Evolutionary conservation across 2,329 filamentous ascomycete genomes (phyloP), one percentile per base, ranked within the genome.

Genomic region (Aspergillus oerlinghausenensis): DNA sequence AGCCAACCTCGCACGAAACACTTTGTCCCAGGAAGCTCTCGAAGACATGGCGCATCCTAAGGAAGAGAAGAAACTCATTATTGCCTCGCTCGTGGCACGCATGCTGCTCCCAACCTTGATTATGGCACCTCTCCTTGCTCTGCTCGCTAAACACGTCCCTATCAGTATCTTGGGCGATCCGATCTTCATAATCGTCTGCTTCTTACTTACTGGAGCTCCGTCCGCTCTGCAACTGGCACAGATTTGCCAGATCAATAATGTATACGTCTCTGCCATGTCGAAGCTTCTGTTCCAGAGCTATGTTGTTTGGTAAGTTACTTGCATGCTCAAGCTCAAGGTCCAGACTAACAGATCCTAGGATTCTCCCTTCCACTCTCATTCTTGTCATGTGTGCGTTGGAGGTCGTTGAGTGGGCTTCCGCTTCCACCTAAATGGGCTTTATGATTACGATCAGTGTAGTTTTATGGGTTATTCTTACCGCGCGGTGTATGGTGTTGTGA

Each of bases 181-280:
- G 9, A 99, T 99, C 67, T 99, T 99, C 74, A 87, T 99, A 64
- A 90, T 99, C 64, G 94, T 99, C 38, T 97, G 92, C 77, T 99
- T 97, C 82, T 80, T 99, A 62, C 88, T 99, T 63, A 93, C 91
- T 0, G 94, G 94, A 38, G 94, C 94, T 3, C 94, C 94, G 5
- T 95, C 89, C 61, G 94, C 94, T 26, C 80, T 99, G 62, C 94
- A 99, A 76, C 79, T 99, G 69, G 93, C 94, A 6, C 94, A 99
- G 77, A 99, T 99, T 59, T 99, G 94, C 77, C 94, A 97, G 81
- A 89, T 97, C 77, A 99, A 99, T 75, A 88, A 88, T 61, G 94
- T 99, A 9, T 99, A 91, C 73, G 93, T 97, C 80, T 86, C 88
- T 19, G 91, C 94, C 50, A 97, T 99, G 92, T 89, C 90, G 60